Base-by-base conservation (phyloP, 1,284 basidiomycete genomes). In the Earliella scabrosa region DNA sequence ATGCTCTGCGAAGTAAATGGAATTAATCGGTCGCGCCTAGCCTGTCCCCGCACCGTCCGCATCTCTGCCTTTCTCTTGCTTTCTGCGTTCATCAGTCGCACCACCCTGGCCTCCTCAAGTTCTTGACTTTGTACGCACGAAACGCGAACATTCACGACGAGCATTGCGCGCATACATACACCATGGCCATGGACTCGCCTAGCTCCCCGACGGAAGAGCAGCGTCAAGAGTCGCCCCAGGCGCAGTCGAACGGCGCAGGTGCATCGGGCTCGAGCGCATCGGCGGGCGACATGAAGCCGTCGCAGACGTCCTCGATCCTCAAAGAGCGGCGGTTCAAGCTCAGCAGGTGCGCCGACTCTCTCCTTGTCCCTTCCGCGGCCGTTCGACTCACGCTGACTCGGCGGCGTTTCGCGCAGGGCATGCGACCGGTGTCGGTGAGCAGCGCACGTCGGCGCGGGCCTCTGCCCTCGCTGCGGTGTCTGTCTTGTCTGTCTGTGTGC, bases 401-500 rank as follows among this genome's bases (percentile, higher is more conserved):
- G 16, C 16, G 5, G 39, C 43, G 34, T 32, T 39, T 59, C 24
- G 20, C 14, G 31, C 31, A 91, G 90, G 70, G 90, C 90, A 58
- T 92, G 90, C 77, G 90, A 92, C 80, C 87, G 90, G 58, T 92
- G 90, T 78, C 83, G 90, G 89, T 92, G 74, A 81, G 87, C 69
- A 81, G 87, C 69, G 52, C 44, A 47, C n/a, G 46, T 53, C 50
- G 36, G 31, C 45, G 24, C 29, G 9, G 6, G 16, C 11, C 29
- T 39, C 23, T 9, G 20, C 16, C 36, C 24, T 27, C 24, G 32
- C 11, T 27, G 31, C 16, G 48, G 29, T 13, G 20, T 21, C 34
- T 31, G 38, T 27, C 49, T 18, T 55, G 41, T 35, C 32, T 49
- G 23, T 13, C 2, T 35, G 3, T 20, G 31, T 23, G 23, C 24